A percentile compares a stretch with the other conserved stretches of the same genome.
phyloP scores from a whole-genome alignment of 176 grass and related monocot genomes.

The Puccinellia tenuiflora region DNA sequence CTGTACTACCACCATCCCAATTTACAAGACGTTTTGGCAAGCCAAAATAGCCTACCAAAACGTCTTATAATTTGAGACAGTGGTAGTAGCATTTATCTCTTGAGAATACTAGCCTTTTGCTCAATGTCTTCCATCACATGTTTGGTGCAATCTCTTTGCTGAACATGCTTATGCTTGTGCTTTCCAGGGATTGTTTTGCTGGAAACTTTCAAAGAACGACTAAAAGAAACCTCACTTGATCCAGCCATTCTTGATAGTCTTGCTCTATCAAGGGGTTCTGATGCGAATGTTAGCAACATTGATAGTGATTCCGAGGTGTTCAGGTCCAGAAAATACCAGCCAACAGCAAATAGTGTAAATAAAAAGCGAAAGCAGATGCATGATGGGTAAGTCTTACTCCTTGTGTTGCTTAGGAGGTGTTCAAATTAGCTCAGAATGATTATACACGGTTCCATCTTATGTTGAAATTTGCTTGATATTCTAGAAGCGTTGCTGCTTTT shows the following conservation, averaged over 20 bases:
- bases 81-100: background rate
- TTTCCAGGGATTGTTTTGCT: constrained; percentile 57
- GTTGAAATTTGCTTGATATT: background rate
- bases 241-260: constrained; percentile 32
- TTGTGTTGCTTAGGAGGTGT: background rate
- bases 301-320: background rate
- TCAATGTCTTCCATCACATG: background rate
- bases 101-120: background rate
- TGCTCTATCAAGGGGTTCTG: constrained; percentile 24
- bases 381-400: background rate
- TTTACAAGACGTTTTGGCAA: too few species aligned
- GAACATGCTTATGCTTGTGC: background rate
- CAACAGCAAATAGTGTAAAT: too few species aligned
- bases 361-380: background rate
- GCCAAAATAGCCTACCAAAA: too few species aligned
- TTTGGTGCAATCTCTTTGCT: background rate
- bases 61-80: too few species aligned
- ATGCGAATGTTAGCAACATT: background rate
- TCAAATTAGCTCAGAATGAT: background rate
- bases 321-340: background rate
- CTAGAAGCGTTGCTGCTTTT: background rate
- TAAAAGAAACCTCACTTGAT: constrained; percentile 8
- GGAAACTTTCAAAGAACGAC: constrained; percentile 37
- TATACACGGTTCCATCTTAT: background rate
- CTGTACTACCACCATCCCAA: too few species aligned